Evolutionary conservation across 129 eudicot species (phyloP), one percentile per base, ranked within the genome.

Genomic region (Flaveria trinervia): DNA sequence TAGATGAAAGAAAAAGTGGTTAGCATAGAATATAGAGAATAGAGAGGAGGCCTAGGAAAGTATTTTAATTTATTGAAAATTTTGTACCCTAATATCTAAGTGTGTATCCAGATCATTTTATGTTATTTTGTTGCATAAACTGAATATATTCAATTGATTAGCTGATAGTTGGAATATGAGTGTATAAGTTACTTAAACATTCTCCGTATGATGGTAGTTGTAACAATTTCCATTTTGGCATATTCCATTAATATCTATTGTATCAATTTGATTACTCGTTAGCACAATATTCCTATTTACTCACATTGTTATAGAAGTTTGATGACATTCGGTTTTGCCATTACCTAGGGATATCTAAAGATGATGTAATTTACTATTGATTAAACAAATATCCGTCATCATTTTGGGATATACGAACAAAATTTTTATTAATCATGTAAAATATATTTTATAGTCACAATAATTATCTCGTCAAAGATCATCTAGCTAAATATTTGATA

Each of bases 221-320:
- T 55, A 61, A 45, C 11, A 9, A 9, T 45, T 45, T 44, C 26
- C 79, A 61, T 43, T 74, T 46, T 15, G 59, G 60, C 59, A 62
- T 74, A 26, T 74, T 1, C 18, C 20, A 46, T 46, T 15, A 48
- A 75, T 26, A 16, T 4, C 28, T 49, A 75, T 26, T 33, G 71
- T 13, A 45, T 61, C n/a, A 18, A 25, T 45, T 22, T 74, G 70
- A 67, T 60, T 14, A 60, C 26, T 13, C 61, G 11, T 60, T 39
- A 57, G 69, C 55, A 41, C 77, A 73, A 22, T 41, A 3, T 20
- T 39, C 36, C 77, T 39, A 20, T 18, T 41, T 55, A 62, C 4
- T 33, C 36, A 23, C 41, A 18, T 56, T 15, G 43, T 55, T 39
- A 73, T 45, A 14, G 54, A 22, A 73, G 14, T 55, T 73, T 73